These are phyloP conservation scores for Zymoseptoria ardabiliae DNA, from an alignment of 2,329 filamentous ascomycete genomes.

Conservation along the genomic window DNA sequence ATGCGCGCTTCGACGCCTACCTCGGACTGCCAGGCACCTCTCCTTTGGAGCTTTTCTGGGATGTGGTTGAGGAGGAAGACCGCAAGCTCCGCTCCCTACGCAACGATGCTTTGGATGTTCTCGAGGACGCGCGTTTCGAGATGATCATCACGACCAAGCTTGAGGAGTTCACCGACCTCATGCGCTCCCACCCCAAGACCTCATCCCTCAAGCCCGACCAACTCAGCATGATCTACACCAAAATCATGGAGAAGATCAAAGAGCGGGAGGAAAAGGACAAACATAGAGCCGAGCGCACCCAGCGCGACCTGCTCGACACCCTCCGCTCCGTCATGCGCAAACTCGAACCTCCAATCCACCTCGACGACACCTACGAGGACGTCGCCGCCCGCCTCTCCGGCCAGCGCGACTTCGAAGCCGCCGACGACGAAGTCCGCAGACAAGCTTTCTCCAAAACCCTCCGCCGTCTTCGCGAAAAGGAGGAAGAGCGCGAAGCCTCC, in stretches of 20 bases:
- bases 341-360: conserved; percentile 72
- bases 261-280: conserved; percentile 77
- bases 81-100: conserved; percentile 38
- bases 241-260: conserved; percentile 77
- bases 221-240: conserved; percentile 74
- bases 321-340: conserved; percentile 83
- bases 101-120: conserved; percentile 26
- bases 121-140: conserved; percentile 78
- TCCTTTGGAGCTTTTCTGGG: conserved; percentile 91
- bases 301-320: conserved; percentile 76
- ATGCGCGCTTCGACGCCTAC: conserved; percentile 76
- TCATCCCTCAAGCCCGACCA: conserved; percentile 77
- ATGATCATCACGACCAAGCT: conserved; percentile 78
- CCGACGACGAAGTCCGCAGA: conserved; percentile 74
- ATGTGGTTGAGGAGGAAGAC: conserved; percentile 89
- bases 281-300: conserved; percentile 71
- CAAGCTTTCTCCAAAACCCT: conserved; percentile 88
- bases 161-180: conserved; percentile 75
- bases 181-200: conserved; percentile 82
- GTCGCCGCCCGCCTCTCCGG: conserved; percentile 72
- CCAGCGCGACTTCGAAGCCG: conserved; percentile 77
- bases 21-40: conserved; percentile 57
- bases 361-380: conserved; percentile 81
- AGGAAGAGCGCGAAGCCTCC: conserved; percentile 63
- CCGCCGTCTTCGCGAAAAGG: conserved; percentile 82